Evolutionary conservation across 2,329 filamentous ascomycete species (phyloP).

Genomic region (Ceratocystis harringtonii): DNA sequence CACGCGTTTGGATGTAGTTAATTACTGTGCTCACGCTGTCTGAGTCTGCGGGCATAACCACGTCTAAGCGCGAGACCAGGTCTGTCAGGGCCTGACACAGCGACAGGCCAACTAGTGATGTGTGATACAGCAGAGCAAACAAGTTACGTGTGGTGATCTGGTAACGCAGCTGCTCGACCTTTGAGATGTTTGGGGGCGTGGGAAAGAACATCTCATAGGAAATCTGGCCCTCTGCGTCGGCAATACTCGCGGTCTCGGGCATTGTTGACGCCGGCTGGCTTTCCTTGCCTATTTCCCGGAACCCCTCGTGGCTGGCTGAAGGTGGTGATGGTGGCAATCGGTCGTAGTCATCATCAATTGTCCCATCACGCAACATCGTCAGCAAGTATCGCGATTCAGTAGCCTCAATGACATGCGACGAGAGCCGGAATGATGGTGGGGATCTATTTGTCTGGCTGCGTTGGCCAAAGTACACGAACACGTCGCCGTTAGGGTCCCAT

Average conservation of each 20-base stretch:
- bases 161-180: constrained; percentile 36
- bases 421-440: constrained; percentile 41
- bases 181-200: constrained; percentile 35
- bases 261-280: constrained; percentile 28
- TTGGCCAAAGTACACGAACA: constrained; percentile 40
- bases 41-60: constrained; percentile 39
- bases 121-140: constrained; percentile 48
- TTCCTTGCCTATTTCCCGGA: constrained; percentile 18
- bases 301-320: constrained; percentile 18
- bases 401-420: constrained; percentile 42
- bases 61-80: constrained; percentile 43
- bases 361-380: constrained; percentile 38
- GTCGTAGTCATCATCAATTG: constrained; percentile 33
- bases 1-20: constrained; percentile 42
- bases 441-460: constrained; percentile 31
- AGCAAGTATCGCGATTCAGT: constrained; percentile 41
- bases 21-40: constrained; percentile 46
- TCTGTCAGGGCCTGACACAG: constrained; percentile 48
- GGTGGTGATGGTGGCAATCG: constrained; percentile 31
- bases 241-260: constrained; percentile 30
- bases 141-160: constrained; percentile 55
- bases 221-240: constrained; percentile 38
- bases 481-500: constrained; percentile 47
- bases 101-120: constrained; percentile 49
- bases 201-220: constrained; percentile 51